Evolutionary conservation across 768 basidiomycete species (phyloP).

Genomic region (Paxillus ammoniavirescens): DNA sequence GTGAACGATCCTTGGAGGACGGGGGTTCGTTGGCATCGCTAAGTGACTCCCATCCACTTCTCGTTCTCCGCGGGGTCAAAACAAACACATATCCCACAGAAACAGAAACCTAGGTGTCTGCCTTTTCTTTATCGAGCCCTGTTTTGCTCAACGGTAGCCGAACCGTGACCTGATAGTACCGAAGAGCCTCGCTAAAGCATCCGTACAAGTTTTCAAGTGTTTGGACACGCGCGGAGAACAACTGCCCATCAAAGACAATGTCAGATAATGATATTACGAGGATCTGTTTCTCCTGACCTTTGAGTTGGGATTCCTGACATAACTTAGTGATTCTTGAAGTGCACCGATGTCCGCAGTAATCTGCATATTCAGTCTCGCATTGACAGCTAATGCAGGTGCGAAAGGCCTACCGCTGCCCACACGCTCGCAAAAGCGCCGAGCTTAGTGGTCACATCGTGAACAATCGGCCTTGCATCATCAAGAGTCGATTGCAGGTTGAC

Average conservation of each 20-base stretch:
- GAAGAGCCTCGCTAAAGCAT: slow-evolving; percentile 21
- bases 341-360: slow-evolving; percentile 18
- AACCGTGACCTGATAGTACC: slow-evolving; percentile 21
- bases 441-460: slow-evolving; percentile 17
- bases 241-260: not conserved
- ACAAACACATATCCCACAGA: no score
- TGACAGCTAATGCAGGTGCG: not conserved
- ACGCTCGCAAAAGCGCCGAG: slow-evolving; percentile 19
- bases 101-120: no score
- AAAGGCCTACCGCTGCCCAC: not conserved
- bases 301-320: slow-evolving; percentile 8
- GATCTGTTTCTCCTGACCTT: slow-evolving; percentile 2
- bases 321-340: slow-evolving; percentile 8
- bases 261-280: not conserved
- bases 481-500: slow-evolving; percentile 11
- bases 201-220: slow-evolving; percentile 17
- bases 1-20: no score
- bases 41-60: no score
- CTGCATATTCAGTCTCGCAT: slow-evolving; percentile 1
- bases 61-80: no score
- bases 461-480: slow-evolving; percentile 10
- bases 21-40: no score
- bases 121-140: no score
- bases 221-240: slow-evolving; percentile 14
- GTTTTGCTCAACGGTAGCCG: not conserved